Percentiles rank a stretch among this genome's conserved stretches.
Conservation (phyloP, 306 rosid genomes). For the Clitoria ternatea region DNA sequence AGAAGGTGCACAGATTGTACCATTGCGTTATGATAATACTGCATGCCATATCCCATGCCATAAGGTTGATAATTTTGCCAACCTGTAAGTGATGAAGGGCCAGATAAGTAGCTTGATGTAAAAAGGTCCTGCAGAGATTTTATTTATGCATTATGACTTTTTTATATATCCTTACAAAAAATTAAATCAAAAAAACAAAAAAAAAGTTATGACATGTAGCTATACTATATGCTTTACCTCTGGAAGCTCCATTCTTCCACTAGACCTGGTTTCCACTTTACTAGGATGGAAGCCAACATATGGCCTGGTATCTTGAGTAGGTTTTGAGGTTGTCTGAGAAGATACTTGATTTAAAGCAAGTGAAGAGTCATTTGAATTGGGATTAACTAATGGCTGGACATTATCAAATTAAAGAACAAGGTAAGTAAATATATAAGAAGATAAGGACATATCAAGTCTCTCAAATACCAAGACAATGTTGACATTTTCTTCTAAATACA, state of each 20-base stretch:
- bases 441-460: neutral
- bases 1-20: constrained; percentile 27
- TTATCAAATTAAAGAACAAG: constrained; percentile 14
- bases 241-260: constrained; percentile 69
- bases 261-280: constrained; percentile 30
- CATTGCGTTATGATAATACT: constrained; percentile 47
- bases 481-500: neutral
- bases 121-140: constrained; percentile 70
- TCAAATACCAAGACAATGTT: neutral
- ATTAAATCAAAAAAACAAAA: no score
- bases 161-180: no score
- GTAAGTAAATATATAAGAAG: neutral
- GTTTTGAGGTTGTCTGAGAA: constrained; percentile 35
- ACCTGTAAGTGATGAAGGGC: constrained; percentile 41
- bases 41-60: constrained; percentile 56
- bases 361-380: constrained; percentile 30
- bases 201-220: neutral
- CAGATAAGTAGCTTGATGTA: constrained; percentile 39
- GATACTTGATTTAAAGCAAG: constrained; percentile 26
- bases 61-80: constrained; percentile 55
- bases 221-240: constrained; percentile 45
- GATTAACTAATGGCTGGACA: constrained; percentile 34
- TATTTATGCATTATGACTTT: constrained; percentile 4
- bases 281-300: constrained; percentile 30
- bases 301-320: constrained; percentile 30